phyloP scores from a whole-genome alignment of 352 stramenopile species.

The Phytophthora sp. region DNA sequence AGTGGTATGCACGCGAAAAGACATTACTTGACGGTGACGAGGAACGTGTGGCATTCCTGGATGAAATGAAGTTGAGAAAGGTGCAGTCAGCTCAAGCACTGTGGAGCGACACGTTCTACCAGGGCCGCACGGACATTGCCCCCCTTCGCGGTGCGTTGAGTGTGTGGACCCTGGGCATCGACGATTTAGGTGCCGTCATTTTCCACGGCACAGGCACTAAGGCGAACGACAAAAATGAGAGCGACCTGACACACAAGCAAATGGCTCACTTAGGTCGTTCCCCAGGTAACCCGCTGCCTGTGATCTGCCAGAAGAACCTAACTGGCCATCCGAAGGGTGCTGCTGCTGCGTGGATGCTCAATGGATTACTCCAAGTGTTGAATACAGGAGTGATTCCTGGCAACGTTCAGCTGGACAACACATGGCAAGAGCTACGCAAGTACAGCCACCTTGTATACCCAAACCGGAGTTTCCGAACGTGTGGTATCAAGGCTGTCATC shows the following conservation, averaged over 20 bases:
- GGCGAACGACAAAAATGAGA: constrained; percentile 90
- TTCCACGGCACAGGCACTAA: constrained; percentile 88
- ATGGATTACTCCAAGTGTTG: constrained; percentile 82
- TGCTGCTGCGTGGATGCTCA: constrained; percentile 86
- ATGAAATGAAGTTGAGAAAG: constrained; percentile 67
- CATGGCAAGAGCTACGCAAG: constrained; percentile 64
- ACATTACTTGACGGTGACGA: constrained; percentile 41
- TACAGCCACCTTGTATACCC: constrained; percentile 83
- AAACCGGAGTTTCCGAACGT: constrained; percentile 80
- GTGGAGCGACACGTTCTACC: constrained; percentile 73
- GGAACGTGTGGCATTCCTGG: constrained; percentile 46
- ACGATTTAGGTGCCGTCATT: constrained; percentile 76
- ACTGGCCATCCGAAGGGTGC: constrained; percentile 87
- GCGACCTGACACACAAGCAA: constrained; percentile 87
- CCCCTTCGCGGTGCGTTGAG: constrained; percentile 72
- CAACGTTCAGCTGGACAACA: constrained; percentile 88
- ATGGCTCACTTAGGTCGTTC: constrained; percentile 78
- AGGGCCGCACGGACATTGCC: constrained; percentile 59
- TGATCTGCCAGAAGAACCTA: constrained; percentile 86
- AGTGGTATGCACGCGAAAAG: constrained; percentile 74
- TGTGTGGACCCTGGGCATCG: constrained; percentile 75
- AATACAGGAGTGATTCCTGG: constrained; percentile 77
- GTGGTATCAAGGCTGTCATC: constrained; percentile 76
- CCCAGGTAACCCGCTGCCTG: constrained; percentile 69
- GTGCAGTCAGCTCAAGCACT: constrained; percentile 57